A percentile compares a stretch with the other conserved stretches of the same genome.
Conservation (phyloP, 2,329 filamentous ascomycete genomes). For the Aspergillus udagawae region DNA sequence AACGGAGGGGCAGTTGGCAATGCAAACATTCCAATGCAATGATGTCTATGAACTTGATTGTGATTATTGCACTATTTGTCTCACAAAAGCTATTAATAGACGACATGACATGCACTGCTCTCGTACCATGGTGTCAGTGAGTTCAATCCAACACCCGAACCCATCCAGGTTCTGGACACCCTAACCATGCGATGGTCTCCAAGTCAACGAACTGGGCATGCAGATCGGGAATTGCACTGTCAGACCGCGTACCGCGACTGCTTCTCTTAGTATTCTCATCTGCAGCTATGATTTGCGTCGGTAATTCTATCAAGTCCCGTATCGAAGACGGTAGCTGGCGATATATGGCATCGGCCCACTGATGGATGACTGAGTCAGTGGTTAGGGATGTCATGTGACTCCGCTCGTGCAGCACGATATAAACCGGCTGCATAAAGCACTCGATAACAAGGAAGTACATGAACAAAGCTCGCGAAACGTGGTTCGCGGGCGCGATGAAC, state of each 20-base stretch:
- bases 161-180: not conserved
- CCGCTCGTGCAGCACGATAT: conserved; percentile 2
- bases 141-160: not conserved
- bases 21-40: not conserved
- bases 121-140: not conserved
- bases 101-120: not conserved
- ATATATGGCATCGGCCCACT: conserved; percentile 40
- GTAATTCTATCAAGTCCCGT: conserved; percentile 32
- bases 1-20: too few relatives aligned
- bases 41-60: not conserved
- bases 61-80: not conserved
- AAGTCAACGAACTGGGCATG: not conserved
- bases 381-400: conserved; percentile 1
- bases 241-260: not conserved
- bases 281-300: conserved; percentile 3
- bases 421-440: conserved; percentile 35
- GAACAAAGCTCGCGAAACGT: conserved; percentile 41
- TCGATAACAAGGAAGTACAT: conserved; percentile 48
- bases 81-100: not conserved
- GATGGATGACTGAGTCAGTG: conserved; percentile 23
- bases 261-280: not conserved
- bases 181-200: not conserved
- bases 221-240: not conserved
- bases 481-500: conserved; percentile 43
- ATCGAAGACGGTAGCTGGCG: conserved; percentile 29